Base-by-base conservation (phyloP, 257 asterid species). In the Forsythia suspensa region DNA sequence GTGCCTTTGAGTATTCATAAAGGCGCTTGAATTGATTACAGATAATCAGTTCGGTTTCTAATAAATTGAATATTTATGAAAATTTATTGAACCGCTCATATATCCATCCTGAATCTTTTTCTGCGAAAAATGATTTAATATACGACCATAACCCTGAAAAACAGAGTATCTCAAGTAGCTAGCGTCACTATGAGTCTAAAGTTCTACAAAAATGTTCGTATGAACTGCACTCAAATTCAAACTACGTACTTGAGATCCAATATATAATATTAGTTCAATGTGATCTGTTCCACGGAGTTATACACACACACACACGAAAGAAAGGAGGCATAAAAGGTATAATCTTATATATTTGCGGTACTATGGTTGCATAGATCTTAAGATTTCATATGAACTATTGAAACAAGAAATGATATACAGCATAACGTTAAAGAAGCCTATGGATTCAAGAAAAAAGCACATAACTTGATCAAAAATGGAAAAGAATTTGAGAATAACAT, bases 241-340 rank as follows among this genome's bases (percentile, higher is more conserved):
- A 10, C 38, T 29, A 73, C 24, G 6, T 4, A 70, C 10, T 29
- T 21, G 3, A 46, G 57, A 21, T 46, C 40, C 16, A 24, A 11
- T 63, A 11, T 63, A 42, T 24, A n/a, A 61, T 4, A 55, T 46
- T 3, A 41, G 10, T 29, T 67, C 74, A 39, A 74, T 74, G 68
- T 79, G 86, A 86, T 81, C 86, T 73, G 66, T 52, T 71, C 39
- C 29, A 36, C 43, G 34, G 61, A 63, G 38, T 71, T 39, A 34
- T 18, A 72, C 55, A 66, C 70, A 39, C 16, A 39, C 16, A 7
- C 24, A 3, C 6, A 24, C 24, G 24, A 24, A 24, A 24, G 36
- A 12, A 42, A 40, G 3, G n/a, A 71, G 40, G 55, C 74, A 20
- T 10, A 71, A 72, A 29, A n/a, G 21, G 11, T 29, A 5, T 24